Percentiles rank a stretch among this genome's conserved stretches.
These are phyloP conservation scores for Zygotorulaspora florentina DNA, from an alignment of 805 yeast species.

Conservation along the genomic window DNA sequence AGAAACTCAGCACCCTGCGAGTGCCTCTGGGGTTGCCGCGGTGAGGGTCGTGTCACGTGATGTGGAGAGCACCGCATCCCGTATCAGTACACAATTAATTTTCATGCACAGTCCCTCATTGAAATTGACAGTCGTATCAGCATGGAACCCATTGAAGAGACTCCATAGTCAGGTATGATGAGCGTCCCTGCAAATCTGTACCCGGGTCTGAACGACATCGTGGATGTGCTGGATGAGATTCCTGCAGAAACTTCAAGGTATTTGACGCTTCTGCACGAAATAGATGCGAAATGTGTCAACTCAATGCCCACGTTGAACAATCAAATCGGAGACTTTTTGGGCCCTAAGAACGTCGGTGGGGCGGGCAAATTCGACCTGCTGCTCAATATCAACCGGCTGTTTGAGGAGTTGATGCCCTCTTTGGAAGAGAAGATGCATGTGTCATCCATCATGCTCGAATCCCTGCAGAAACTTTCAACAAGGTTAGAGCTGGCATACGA, in stretches of 20 bases:
- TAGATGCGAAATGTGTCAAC: conserved; percentile 87
- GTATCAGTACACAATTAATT: too few species aligned
- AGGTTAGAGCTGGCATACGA: conserved; percentile 80
- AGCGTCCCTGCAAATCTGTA: conserved; percentile 45
- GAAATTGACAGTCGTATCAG: too few species aligned
- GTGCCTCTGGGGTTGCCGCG: too few species aligned
- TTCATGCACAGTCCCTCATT: too few species aligned
- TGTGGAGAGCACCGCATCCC: too few species aligned
- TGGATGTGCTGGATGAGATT: conserved; percentile 86
- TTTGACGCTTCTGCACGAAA: conserved; percentile 83
- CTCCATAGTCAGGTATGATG: conserved; percentile 14
- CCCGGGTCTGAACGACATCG: conserved; percentile 88
- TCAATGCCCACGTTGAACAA: conserved; percentile 62
- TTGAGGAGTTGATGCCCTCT: conserved; percentile 79
- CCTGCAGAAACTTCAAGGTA: conserved; percentile 81
- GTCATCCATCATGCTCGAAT: conserved; percentile 83
- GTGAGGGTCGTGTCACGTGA: too few species aligned
- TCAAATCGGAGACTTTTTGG: conserved; percentile 27
- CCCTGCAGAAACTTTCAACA: conserved; percentile 59
- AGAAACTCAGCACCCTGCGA: too few species aligned
- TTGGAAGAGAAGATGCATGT: conserved; percentile 97
- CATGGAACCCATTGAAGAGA: too few species aligned
- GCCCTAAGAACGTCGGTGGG: conserved; percentile 8
- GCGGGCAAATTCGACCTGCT: conserved; percentile 29
- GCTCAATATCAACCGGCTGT: conserved; percentile 38